A percentile compares a stretch with the other conserved stretches of the same genome.
These are phyloP conservation scores for Arabis alpina DNA, from an alignment of 345 rosid species.

Conservation along the genomic window DNA sequence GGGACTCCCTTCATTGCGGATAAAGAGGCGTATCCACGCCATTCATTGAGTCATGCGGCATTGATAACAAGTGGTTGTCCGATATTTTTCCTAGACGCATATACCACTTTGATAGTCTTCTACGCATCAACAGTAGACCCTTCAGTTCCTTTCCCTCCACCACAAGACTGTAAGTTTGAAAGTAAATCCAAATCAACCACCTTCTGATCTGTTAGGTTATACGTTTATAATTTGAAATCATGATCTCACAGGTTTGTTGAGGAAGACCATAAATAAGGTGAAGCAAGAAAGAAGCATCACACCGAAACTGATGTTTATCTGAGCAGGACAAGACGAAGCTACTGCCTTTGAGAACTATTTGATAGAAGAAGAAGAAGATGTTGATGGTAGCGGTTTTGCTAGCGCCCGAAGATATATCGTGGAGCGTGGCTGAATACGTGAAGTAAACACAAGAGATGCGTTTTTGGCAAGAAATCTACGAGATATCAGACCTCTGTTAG, in stretches of 20 bases:
- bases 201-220: background rate
- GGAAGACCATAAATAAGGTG: conserved; percentile 74
- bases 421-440: conserved; percentile 81
- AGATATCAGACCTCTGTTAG: too few relatives aligned
- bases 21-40: conserved; percentile 88
- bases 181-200: conserved; percentile 2
- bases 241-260: conserved; percentile 61
- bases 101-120: conserved; percentile 81
- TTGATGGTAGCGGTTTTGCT: conserved; percentile 81
- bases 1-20: conserved; percentile 90
- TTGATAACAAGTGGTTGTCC: conserved; percentile 94
- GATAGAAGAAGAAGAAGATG: conserved; percentile 99
- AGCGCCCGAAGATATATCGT: conserved; percentile 77
- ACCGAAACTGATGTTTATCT: conserved; percentile 80
- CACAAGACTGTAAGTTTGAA: conserved; percentile 81
- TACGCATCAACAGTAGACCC: conserved; percentile 92
- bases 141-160: conserved; percentile 88
- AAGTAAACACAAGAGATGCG: conserved; percentile 57
- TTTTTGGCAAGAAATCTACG: background rate
- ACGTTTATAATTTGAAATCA: background rate
- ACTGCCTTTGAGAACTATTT: conserved; percentile 83
- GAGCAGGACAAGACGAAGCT: conserved; percentile 86
- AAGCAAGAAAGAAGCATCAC: conserved; percentile 82
- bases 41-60: conserved; percentile 88
- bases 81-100: conserved; percentile 93